Percentiles rank a stretch among this genome's conserved stretches.
Evolutionary conservation across 2,329 filamentous ascomycete species (phyloP).

Genomic region (Paramyrothecium roridum): DNA sequence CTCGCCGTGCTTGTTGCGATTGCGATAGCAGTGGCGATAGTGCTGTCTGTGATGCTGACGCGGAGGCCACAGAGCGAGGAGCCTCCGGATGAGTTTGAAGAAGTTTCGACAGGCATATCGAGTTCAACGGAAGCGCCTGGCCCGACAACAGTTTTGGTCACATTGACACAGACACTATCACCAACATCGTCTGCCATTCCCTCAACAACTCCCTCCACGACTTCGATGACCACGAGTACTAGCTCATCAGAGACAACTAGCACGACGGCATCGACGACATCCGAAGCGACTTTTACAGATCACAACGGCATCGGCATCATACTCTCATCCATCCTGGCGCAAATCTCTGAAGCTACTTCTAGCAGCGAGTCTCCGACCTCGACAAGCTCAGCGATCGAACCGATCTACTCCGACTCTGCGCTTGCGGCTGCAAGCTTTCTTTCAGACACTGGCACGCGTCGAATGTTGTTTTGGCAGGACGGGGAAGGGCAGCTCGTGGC

Average conservation of each 20-base stretch:
- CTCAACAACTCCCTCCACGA: background rate
- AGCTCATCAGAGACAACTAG: background rate
- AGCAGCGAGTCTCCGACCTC: background rate
- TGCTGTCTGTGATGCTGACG: background rate
- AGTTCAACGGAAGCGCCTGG: background rate
- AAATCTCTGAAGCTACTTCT: background rate
- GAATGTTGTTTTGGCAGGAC: conserved; percentile 17
- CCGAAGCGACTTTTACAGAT: background rate
- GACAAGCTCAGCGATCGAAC: conserved; percentile 6
- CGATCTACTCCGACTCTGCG: conserved; percentile 5
- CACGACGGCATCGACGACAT: background rate
- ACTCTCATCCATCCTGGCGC: background rate
- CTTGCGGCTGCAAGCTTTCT: background rate
- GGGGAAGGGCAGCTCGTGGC: conserved; percentile 12
- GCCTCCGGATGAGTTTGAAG: background rate
- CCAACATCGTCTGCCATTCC: background rate
- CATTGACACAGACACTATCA: background rate
- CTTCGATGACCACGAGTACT: background rate
- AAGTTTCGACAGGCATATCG: background rate
- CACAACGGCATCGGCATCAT: background rate
- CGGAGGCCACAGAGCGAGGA: background rate
- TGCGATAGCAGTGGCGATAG: background rate
- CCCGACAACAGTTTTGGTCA: background rate
- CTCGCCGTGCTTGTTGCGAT: background rate
- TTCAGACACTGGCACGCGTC: conserved; percentile 2